Base-by-base conservation (phyloP, 75 land plant species). In the Pinus tabuliformis region DNA sequence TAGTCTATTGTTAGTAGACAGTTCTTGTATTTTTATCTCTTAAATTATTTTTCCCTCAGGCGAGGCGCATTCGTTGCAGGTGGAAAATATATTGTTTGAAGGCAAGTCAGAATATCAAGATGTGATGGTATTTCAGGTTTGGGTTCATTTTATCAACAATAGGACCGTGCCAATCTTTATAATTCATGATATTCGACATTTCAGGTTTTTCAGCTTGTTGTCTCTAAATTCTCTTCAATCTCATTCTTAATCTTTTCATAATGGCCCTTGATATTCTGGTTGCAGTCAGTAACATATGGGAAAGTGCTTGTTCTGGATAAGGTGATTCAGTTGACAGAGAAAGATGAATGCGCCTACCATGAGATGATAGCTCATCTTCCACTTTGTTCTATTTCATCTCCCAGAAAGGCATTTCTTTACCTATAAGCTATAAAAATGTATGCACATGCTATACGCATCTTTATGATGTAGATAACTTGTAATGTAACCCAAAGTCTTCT, bases 341-440 rank as follows among this genome's bases (percentile, higher is more conserved):
- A 86, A 45, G 98, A 95, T 83, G 98, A 95, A 81, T 95, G 87
- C 76, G 88, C 93, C 30, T 95, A 95, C 83, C 98, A 95, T 75
- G 98, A 95, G 82, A 95, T 95, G 95, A 90, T 95, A 54, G 83
- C 93, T 57, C 98, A 95, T 76, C 88, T 95, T 64, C 93, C 98
- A 14, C 89, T 95, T 76, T 95, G 98, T 81, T 95, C 93, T 15
- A 92, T 92, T 76, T 75, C 87, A 62, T 78, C 86, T 26, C 96
- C 98, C 4, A 87, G 86, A 83, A 86, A 30, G 71, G 52, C 6
- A 45, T 45, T 6, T 45, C 7, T 45, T 6, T 45, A 45, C 8
- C 49, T 6, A 1, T 45, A 45, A 45, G 1, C 7, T 45, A 8
- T 8, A 45, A 6, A 45, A 45, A 33, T 33, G 33, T 45, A 8